Evolutionary conservation across 768 basidiomycete genomes (phyloP).

Genomic region (Daedalea quercina): DNA sequence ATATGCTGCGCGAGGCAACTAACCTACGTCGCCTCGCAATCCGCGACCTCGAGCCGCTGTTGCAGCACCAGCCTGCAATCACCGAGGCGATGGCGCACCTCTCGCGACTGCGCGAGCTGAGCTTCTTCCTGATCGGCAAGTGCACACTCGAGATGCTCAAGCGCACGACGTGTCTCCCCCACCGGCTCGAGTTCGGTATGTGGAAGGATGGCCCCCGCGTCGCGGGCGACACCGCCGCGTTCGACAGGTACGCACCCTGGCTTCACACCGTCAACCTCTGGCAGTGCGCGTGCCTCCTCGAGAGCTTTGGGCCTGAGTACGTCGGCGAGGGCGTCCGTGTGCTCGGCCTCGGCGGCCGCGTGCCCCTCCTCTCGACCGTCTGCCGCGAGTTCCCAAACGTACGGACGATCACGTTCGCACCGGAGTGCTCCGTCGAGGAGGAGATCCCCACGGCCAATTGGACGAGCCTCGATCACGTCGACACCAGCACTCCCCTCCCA

Average conservation of each 20-base stretch:
- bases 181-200: constrained; percentile 12
- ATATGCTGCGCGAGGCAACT: constrained; percentile 9
- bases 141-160: constrained; percentile 12
- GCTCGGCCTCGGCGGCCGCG: constrained; percentile 15
- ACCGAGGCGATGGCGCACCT: constrained; percentile 13
- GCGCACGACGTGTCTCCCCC: constrained; percentile 7
- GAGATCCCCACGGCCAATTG: constrained; percentile 10
- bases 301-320: constrained; percentile 11
- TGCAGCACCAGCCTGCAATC: constrained; percentile 11
- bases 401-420: constrained; percentile 12
- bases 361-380: constrained; percentile 11
- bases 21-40: constrained; percentile 14
- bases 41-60: constrained; percentile 15
- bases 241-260: constrained; percentile 8
- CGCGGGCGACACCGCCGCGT: constrained; percentile 13
- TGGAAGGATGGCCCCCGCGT: constrained; percentile 16
- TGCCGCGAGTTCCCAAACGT: constrained; percentile 14
- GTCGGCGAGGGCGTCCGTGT: constrained; percentile 12
- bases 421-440: constrained; percentile 14
- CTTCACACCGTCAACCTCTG: constrained; percentile 12
- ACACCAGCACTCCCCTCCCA: constrained; percentile 13
- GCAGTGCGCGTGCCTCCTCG: constrained; percentile 17
- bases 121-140: constrained; percentile 16
- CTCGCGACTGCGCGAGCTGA: constrained; percentile 8
- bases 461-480: constrained; percentile 14